These are phyloP conservation scores for Trypanosoma rangeli DNA, from an alignment of 208 protist genomes.

Conservation along the genomic window DNA sequence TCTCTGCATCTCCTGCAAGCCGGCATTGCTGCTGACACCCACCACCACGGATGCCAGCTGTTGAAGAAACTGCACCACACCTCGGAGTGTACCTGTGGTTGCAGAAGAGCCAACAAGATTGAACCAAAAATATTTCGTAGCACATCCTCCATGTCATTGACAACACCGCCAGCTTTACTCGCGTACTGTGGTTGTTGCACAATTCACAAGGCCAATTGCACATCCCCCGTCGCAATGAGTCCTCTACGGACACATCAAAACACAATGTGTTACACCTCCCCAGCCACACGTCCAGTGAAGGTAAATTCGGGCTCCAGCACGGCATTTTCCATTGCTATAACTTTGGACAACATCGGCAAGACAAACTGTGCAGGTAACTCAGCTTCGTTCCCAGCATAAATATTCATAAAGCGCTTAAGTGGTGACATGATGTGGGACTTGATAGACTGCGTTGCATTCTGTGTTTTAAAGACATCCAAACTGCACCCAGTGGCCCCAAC, in stretches of 20 bases:
- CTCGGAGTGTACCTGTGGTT: conserved; percentile 79
- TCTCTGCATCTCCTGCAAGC: conserved; percentile 49
- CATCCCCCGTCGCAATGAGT: conserved; percentile 31
- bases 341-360: conserved; percentile 38
- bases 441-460: conserved; percentile 22
- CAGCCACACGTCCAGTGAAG: conserved; percentile 39
- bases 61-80: conserved; percentile 91
- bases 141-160: conserved; percentile 57
- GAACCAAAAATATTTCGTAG: conserved; percentile 97
- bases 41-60: conserved; percentile 89
- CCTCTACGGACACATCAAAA: conserved; percentile 62
- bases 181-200: conserved; percentile 29
- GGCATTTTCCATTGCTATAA: conserved; percentile 30
- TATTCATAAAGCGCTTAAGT: conserved; percentile 51
- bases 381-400: conserved; percentile 30
- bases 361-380: conserved; percentile 56
- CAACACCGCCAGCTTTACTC: background rate
- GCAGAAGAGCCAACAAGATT: conserved; percentile 94
- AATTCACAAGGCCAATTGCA: conserved; percentile 52
- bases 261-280: conserved; percentile 62
- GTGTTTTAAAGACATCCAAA: conserved; percentile 22
- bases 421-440: conserved; percentile 28
- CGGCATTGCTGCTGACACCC: conserved; percentile 35
- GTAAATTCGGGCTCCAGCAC: conserved; percentile 75
- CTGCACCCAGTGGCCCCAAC: conserved; percentile 15